Evolutionary conservation across 2,329 filamentous ascomycete genomes (phyloP).

Genomic region (Epichloe sibirici): DNA sequence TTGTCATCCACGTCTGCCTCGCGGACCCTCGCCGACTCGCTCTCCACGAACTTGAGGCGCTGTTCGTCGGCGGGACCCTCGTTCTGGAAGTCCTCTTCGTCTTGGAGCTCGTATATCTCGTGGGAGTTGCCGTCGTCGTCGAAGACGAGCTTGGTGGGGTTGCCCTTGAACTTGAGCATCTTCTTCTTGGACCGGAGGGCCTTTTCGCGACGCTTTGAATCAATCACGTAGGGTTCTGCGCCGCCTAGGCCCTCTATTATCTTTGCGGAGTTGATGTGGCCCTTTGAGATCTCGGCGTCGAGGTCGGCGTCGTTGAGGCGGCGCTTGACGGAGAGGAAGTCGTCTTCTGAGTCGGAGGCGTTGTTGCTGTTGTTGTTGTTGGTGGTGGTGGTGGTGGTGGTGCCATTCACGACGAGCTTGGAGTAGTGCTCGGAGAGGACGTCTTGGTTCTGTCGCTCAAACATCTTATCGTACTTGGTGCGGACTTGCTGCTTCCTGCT

Average conservation of each 20-base stretch:
- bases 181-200: slow-evolving; percentile 93
- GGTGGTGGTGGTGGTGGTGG: slow-evolving; percentile 38
- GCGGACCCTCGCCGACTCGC: slow-evolving; percentile 58
- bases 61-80: slow-evolving; percentile 67
- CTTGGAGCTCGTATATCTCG: slow-evolving; percentile 76
- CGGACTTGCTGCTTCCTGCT: slow-evolving; percentile 63
- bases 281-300: slow-evolving; percentile 35
- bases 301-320: slow-evolving; percentile 63
- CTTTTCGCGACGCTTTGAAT: slow-evolving; percentile 92
- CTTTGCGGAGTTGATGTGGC: slow-evolving; percentile 34
- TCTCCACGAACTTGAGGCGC: slow-evolving; percentile 63
- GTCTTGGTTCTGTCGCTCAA: slow-evolving; percentile 91
- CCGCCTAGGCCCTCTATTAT: slow-evolving; percentile 56
- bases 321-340: slow-evolving; percentile 83
- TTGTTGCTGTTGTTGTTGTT: slow-evolving; percentile 38
- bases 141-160: slow-evolving; percentile 74
- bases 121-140: slow-evolving; percentile 85
- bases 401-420: slow-evolving; percentile 59
- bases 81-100: slow-evolving; percentile 67
- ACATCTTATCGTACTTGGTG: slow-evolving; percentile 97
- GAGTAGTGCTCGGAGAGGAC: slow-evolving; percentile 88
- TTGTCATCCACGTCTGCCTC: slow-evolving; percentile 77
- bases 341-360: slow-evolving; percentile 32
- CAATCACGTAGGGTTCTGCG: slow-evolving; percentile 66
- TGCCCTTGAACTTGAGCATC: slow-evolving; percentile 79